These are phyloP conservation scores for Tricholoma bakamatsutake DNA, from an alignment of 768 basidiomycete genomes.

Conservation along the genomic window DNA sequence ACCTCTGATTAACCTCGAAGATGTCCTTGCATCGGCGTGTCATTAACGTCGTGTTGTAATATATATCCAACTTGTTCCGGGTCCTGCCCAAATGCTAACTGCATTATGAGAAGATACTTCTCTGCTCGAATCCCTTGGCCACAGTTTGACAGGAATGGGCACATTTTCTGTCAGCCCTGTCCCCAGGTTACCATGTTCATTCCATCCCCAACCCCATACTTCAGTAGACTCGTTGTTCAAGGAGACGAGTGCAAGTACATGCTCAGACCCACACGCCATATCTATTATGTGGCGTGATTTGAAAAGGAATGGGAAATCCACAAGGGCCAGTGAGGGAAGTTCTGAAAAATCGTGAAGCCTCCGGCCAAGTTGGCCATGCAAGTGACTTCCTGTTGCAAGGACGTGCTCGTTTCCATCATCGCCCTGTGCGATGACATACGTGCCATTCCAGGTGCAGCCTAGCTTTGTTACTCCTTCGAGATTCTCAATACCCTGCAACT, in stretches of 20 bases:
- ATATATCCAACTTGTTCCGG: slow-evolving; percentile 44
- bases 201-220: slow-evolving; percentile 95
- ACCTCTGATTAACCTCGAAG: slow-evolving; percentile 40
- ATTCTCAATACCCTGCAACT: slow-evolving; percentile 37
- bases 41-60: slow-evolving; percentile 10
- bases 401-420: slow-evolving; percentile 16
- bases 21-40: background rate
- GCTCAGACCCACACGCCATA: slow-evolving; percentile 81
- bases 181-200: slow-evolving; percentile 94
- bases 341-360: background rate
- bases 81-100: slow-evolving; percentile 35
- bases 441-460: slow-evolving; percentile 78
- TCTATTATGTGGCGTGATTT: slow-evolving; percentile 12
- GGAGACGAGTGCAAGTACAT: slow-evolving; percentile 48
- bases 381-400: slow-evolving; percentile 48
- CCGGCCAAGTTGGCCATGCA: slow-evolving; percentile 63
- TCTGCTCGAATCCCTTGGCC: slow-evolving; percentile 30
- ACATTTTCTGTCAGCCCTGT: slow-evolving; percentile 54
- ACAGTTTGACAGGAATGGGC: slow-evolving; percentile 42
- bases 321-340: slow-evolving; percentile 15
- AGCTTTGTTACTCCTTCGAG: slow-evolving; percentile 24
- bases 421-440: slow-evolving; percentile 39
- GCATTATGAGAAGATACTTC: slow-evolving; percentile 7
- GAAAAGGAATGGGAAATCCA: slow-evolving; percentile 24
- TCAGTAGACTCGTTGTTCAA: slow-evolving; percentile 17